Evolutionary conservation across 495 filamentous ascomycete species (phyloP), one percentile per base, ranked within the genome.

Genomic region (Viridothelium virens): DNA sequence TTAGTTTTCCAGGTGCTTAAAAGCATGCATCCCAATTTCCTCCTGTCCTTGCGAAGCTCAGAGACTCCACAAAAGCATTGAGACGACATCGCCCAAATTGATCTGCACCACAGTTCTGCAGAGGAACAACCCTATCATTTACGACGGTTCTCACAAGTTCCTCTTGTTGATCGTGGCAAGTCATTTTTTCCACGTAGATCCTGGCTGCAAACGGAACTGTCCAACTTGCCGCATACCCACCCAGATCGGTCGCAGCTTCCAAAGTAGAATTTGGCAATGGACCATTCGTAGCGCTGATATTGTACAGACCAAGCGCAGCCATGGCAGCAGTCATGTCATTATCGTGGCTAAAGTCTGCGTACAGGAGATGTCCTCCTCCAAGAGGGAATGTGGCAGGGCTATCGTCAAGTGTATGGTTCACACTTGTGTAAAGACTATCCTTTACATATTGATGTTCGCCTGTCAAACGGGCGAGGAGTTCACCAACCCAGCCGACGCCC

Each of bases 281-380:
- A 6, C 61, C 61, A 41, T 25, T 33, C 3, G 61, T 63, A 10
- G 31, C 37, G 16, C 85, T 88, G 33, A 70, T 73, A 41, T 90
- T 87, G 72, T 89, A 94, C 63, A 95, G 68, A 0, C 90, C 88
- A 66, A 96, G 71, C 0, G 91, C 89, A 18, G 82, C 83, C 74
- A 89, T 87, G 38, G 91, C 84, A 18, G 80, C 79, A 14, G 85
- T 84, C 84, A 95, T 88, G 66, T 88, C 85, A 72, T 94, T 95
- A 75, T 96, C 91, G 71, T 96, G 91, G 31, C 86, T 87, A 72
- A 96, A 95, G 75, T 96, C 91, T 0, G 89, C 91, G 67, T 91
- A 96, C 3, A 94, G 74, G 25, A 31, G 53, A 59, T 59, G 36
- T 4, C 66, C 76, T 18, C 77, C 74, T 50, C 84, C 79, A 9